Evolutionary conservation across 805 yeast genomes (phyloP), one percentile per base, ranked within the genome.

Genomic region (Komagataella pastoris): DNA sequence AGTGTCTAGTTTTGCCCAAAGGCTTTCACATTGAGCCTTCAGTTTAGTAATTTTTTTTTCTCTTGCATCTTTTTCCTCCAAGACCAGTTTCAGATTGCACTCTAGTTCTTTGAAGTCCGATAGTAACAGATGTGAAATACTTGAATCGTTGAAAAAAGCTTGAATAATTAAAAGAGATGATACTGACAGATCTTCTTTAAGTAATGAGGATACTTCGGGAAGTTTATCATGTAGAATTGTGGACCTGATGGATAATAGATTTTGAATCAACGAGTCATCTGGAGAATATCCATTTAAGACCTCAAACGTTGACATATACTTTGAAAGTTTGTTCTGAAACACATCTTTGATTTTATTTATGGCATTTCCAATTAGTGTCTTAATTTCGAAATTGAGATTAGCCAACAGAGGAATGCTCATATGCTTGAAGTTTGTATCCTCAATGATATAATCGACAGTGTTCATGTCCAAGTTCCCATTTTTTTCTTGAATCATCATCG

Each of bases 1-100:
- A 30, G 40, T 30, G 40, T 30, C 40, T 24, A 51, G 44, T 19
- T 43, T 21, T 5, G 50, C 17, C 50, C 50, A 51, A 14, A 51
- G 30, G 30, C 30, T 30, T 30, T 44, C 30, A 19, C 53, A 51
- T 24, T 48, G n/a, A 7, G 18, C 24, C 23, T 23, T 23, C 19
- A 44, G 14, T 17, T 17, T 19, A 47, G 48, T 48, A 8, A n/a
- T 6, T 17, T 17, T 44, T 48, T 45, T 12, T 47, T 47, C 48
- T 21, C n/a, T 10, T 23, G 19, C 21, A 17, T 40, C 44, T 51
- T 44, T 17, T 6, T 40, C 47, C 24, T 43, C 44, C 47, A 36
- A 7, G 23, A 18, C 47, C 24, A 47, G 18, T n/a, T 47, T 21
- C 18, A 47, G 40, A 18, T 17, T 47, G 40, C 48, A 23, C 7